Conservation (phyloP, 257 asterid species). For the Solanum clarkiae region DNA sequence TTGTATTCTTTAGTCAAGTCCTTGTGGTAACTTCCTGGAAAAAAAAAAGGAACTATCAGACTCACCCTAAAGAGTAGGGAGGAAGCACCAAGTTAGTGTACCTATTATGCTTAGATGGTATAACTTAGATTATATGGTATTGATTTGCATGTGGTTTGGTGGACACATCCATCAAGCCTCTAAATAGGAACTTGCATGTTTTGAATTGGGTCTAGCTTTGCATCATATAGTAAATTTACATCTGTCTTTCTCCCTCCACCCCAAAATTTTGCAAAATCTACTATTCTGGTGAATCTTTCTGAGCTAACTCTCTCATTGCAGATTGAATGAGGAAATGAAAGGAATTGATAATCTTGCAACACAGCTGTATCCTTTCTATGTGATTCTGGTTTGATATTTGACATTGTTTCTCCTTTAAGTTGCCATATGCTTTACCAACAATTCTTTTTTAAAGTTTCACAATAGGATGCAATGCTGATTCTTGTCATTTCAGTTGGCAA, state of each 20-base stretch:
- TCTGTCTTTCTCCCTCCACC: neutral
- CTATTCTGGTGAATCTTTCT: neutral
- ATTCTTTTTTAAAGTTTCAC: neutral
- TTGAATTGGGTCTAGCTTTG: neutral
- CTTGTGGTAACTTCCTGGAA: neutral
- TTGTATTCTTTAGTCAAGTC: neutral
- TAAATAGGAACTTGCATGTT: neutral
- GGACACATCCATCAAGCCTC: neutral
- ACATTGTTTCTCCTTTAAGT: neutral
- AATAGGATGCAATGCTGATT: neutral
- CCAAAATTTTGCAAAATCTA: neutral
- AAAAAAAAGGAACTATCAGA: neutral
- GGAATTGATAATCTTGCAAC: conserved; percentile 66
- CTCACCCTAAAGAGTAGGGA: neutral
- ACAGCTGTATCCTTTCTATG: conserved; percentile 68
- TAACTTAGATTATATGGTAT: neutral
- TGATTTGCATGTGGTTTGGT: neutral
- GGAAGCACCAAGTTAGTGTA: neutral
- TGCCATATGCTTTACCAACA: neutral
- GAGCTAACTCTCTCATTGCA: conserved; percentile 20
- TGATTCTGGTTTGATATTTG: neutral
- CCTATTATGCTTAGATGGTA: neutral
- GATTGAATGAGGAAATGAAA: conserved; percentile 89
- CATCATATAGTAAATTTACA: neutral
- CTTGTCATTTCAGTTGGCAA: neutral